A percentile compares a stretch with the other conserved stretches of the same genome.
Evolutionary conservation across 352 stramenopile genomes (phyloP).

Genomic region (Globisporangium nunn): DNA sequence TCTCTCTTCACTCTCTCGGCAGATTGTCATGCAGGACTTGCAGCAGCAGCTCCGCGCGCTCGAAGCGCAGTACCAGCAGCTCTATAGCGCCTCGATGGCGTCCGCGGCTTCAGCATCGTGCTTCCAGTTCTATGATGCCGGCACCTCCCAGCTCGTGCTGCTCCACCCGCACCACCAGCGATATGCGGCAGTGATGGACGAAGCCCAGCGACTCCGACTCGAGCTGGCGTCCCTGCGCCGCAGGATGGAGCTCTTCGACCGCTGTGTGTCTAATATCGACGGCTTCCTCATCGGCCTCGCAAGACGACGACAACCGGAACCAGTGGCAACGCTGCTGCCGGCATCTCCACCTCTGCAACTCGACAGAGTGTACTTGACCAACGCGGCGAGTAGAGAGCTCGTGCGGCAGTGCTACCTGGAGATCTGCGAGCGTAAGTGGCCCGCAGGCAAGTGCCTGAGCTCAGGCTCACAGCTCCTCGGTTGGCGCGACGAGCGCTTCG

Average conservation of each 20-base stretch:
- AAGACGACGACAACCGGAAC: not conserved
- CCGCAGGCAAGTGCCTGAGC: conserved; percentile 28
- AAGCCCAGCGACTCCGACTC: conserved; percentile 3
- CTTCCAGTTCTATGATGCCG: not conserved
- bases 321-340: not conserved
- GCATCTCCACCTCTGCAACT: not conserved
- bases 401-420: conserved; percentile 42
- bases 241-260: conserved; percentile 10
- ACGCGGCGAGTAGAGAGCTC: conserved; percentile 28
- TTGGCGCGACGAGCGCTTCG: conserved; percentile 43
- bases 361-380: conserved; percentile 12
- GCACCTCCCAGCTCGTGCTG: not conserved
- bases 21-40: conserved; percentile 5
- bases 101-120: too few species aligned
- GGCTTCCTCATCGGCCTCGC: conserved; percentile 8
- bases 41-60: conserved; percentile 5
- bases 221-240: conserved; percentile 4
- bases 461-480: conserved; percentile 31
- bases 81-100: not conserved
- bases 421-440: conserved; percentile 32
- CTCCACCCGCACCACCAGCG: not conserved
- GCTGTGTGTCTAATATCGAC: conserved; percentile 11
- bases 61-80: conserved; percentile 4
- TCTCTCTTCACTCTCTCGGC: not conserved
- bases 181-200: conserved; percentile 3